Evolutionary conservation across 139 green algal species (phyloP), one percentile per base, ranked within the genome.

Genomic region (Medakamo hakoo): DNA sequence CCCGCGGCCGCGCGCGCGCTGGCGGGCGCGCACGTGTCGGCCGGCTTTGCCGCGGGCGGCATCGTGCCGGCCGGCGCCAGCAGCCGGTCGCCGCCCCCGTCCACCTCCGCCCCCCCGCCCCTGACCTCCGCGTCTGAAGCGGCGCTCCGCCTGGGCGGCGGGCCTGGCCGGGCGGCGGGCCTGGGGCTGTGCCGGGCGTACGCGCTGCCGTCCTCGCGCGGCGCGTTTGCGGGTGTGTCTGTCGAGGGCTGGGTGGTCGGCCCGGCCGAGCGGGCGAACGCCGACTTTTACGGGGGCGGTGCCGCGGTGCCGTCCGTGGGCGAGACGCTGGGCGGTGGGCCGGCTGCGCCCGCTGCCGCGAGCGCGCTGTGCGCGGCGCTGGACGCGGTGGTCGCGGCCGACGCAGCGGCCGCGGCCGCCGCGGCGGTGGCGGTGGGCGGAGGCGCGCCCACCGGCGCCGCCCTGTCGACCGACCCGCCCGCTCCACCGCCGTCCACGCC

Each of bases 261-360:
- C 48, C 70, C 68, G 1, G 30, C 76, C 4, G 65, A 75, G 27
- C 49, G 57, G 16, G 68, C 73, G 3, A 84, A 86, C 66, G 59
- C 63, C 27, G 60, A 67, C 32, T 88, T 88, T 66, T 87, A 87
- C 57, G 73, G 76, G 23, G 72, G 76, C 27, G n/a, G n/a, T n/a
- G n/a, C n/a, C n/a, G 65, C 72, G 16, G 62, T 83, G 18, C 75
- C 72, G 2, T 69, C 80, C 1, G 65, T 65, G 63, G 69, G 82
- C 68, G 72, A 87, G 72, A 76, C 87, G 63, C n/a, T 80, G 27
- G 72, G 70, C 22, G 69, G 65, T 9, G 49, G 55, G 0, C 69
- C 84, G 29, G 59, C 68, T 22, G 71, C 71, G 28, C 80, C 80
- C 2, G 73, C 77, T 19, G 82, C 80, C 19, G 82, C 76, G 25